Base-by-base conservation (phyloP, 441 rosid species). In the Francoa sonchifolia region DNA sequence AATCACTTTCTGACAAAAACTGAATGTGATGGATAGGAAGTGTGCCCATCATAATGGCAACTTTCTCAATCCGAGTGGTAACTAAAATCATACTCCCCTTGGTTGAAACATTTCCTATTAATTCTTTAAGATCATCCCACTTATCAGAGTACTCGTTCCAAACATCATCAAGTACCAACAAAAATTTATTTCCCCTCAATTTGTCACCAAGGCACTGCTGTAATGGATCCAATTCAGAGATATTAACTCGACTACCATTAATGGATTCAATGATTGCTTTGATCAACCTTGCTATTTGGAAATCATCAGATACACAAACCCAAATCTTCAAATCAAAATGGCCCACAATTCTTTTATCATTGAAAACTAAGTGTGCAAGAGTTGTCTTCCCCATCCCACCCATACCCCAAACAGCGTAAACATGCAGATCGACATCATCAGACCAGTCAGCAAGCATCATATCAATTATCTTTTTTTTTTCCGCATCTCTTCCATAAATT, bases 291-390 rank as follows among this genome's bases (percentile, higher is more conserved):
- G 21, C 42, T 43, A 36, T 33, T 38, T 47, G 40, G 29, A 66
- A 66, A 9, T 57, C 54, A 18, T 66, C 64, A 13, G 71, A 66
- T 23, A 66, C 67, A 42, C 64, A 66, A 49, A 58, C 37, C 67
- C 71, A 66, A 9, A 32, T 34, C 42, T 30, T 61, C 27, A 29
- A 16, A 20, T 41, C 43, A 33, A 55, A 55, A 33, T 32, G 20
- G 8, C 14, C 25, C 15, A 10, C 7, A 17, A 55, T 48, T 23
- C 47, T 55, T 11, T 37, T 39, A 16, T 47, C 54, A 26, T 41
- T 47, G 37, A 23, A 55, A 13, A 47, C 54, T 8, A 55, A 20
- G 28, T 55, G 40, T 20, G 61, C 48, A 23, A 55, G 54, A 17
- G 46, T 35, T 23, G 61, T 55, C 26, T 55, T 55, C 8, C 54